phyloP scores from a whole-genome alignment of 306 rosid species.

The Glycine tomentella region DNA sequence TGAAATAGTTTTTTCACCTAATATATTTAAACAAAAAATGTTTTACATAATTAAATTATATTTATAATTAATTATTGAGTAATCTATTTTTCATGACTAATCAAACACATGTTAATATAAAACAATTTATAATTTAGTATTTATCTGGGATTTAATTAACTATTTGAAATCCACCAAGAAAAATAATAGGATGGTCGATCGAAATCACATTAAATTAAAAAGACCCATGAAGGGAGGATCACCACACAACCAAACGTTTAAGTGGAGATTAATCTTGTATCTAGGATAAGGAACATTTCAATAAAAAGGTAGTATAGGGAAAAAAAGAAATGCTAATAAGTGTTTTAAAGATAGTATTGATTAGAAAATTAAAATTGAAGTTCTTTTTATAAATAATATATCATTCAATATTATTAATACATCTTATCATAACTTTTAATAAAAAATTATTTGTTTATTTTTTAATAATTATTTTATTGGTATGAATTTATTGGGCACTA shows the following conservation, averaged over 20 bases:
- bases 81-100: background rate
- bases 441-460: too few relatives aligned
- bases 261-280: constrained; percentile 2
- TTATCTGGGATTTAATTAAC: background rate
- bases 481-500: too few relatives aligned
- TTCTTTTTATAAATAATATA: background rate
- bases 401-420: background rate
- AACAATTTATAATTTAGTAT: background rate
- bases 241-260: background rate
- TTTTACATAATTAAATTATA: background rate
- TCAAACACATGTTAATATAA: background rate
- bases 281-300: background rate
- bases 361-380: background rate
- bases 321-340: background rate
- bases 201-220: background rate
- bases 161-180: background rate
- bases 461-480: too few relatives aligned
- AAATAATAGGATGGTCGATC: background rate
- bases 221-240: background rate
- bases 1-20: background rate
- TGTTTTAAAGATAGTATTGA: background rate
- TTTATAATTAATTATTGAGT: background rate
- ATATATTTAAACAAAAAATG: background rate
- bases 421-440: background rate
- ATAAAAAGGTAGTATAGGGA: background rate